These are phyloP conservation scores for Cucurbita ficifolia DNA, from an alignment of 306 rosid genomes.

Conservation along the genomic window DNA sequence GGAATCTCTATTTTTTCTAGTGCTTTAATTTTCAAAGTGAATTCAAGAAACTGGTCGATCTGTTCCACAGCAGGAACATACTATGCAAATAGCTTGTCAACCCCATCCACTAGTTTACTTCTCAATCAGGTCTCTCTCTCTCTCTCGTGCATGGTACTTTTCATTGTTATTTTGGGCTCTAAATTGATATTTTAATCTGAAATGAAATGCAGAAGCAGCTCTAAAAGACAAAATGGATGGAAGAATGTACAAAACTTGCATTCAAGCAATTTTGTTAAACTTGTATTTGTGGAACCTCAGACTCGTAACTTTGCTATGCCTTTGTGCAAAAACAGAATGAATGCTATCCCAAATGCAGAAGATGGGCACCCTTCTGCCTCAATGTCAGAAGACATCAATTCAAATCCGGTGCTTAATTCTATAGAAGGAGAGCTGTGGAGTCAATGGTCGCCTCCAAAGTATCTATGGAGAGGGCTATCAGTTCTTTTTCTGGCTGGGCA, in stretches of 20 bases:
- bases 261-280: constrained; percentile 19
- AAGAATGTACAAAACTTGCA: constrained; percentile 18
- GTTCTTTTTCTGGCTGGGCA: constrained; percentile 69
- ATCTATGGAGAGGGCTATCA: constrained; percentile 82
- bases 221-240: constrained; percentile 13
- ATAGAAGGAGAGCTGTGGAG: constrained; percentile 21
- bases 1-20: neutral
- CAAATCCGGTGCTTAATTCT: constrained; percentile 20
- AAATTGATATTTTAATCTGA: constrained; percentile 4
- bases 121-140: constrained; percentile 16
- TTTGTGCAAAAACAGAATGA: constrained; percentile 23
- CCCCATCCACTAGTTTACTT: constrained; percentile 15
- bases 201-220: constrained; percentile 33
- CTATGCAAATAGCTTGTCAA: constrained; percentile 29
- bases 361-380: constrained; percentile 46
- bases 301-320: constrained; percentile 6
- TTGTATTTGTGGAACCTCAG: constrained; percentile 20
- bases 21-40: neutral
- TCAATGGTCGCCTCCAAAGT: constrained; percentile 81
- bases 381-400: constrained; percentile 28
- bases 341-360: constrained; percentile 30
- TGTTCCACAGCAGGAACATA: constrained; percentile 10
- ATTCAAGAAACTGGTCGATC: neutral
- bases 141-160: neutral
- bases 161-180: neutral